Evolutionary conservation across 1,139 yeast species (phyloP), one percentile per base, ranked within the genome.

Genomic region (Blastobotrys illinoisensis): DNA sequence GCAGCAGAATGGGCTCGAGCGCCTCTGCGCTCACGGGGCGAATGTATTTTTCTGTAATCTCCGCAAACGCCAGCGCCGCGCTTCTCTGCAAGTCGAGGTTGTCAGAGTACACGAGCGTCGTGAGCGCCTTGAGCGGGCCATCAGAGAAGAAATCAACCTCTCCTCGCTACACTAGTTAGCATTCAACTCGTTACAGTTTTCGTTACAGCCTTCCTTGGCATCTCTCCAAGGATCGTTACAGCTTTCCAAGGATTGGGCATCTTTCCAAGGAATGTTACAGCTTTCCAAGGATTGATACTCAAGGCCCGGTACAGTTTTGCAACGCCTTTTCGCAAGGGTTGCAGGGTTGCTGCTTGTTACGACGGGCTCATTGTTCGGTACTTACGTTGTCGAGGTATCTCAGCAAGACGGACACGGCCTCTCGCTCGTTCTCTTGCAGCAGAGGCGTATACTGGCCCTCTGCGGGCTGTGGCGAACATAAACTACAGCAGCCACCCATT

Each of bases 31-130:
- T 85, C 36, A 93, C 98, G 51, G 95, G 88, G 60, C 95, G 80
- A 46, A 91, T 68, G 59, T 69, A 73, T 71, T 93, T 95, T 69
- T 93, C 99, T 47, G 99, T 93, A 56, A 95, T 91, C 72, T 93
- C 99, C 9, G 99, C 99, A 77, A 93, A 93, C 11, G 99, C 99
- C 64, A 93, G 79, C 6, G 99, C 99, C 2, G 99, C 99, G 70
- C 96, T 88, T 67, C 99, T 82, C 72, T 93, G 98, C 57, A 93
- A 79, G 69, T 93, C 98, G 62, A 93, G 82, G 68, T 93, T 93
- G 64, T 93, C 97, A 1, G 97, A 88, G 70, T 93, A 89, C 3
- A 93, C 99, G 66, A 93, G 79, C 0, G 97, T 93, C 56, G 95
- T 86, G 60, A 93, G 78, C 2, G 99, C 97, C 61, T 88, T 80